Conservation (phyloP, 169 alveolate genomes). For the Amoebophrya sp. region DNA sequence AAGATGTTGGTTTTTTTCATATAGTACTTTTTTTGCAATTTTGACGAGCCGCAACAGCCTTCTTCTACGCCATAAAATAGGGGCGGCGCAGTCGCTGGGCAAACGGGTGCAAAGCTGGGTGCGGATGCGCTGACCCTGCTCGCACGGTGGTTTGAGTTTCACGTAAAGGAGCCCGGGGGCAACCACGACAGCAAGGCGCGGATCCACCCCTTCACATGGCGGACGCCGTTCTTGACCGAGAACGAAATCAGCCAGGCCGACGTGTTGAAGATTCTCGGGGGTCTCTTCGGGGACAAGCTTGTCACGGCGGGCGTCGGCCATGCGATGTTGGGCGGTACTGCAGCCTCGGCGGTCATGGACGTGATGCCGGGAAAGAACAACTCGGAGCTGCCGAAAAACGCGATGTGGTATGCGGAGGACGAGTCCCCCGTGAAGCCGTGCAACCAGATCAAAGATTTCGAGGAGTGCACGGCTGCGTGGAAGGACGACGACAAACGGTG, state of each 20-base stretch:
- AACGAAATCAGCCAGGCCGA: not conserved
- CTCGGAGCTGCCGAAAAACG: not conserved
- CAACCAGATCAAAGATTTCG: not conserved
- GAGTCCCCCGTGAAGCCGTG: not conserved
- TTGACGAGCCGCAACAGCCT: too few species aligned
- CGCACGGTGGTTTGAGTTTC: not conserved
- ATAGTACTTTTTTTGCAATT: too few species aligned
- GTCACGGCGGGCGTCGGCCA: not conserved
- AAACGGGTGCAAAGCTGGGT: not conserved
- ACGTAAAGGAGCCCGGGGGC: not conserved
- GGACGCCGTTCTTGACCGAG: not conserved
- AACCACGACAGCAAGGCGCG: not conserved
- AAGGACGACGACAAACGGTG: not conserved
- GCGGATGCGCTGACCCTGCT: not conserved
- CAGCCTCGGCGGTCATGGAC: not conserved
- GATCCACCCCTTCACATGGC: not conserved
- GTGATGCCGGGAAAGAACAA: not conserved
- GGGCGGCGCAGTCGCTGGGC: not conserved
- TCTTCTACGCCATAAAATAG: too few species aligned
- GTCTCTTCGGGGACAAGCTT: too few species aligned
- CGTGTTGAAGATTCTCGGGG: too few species aligned
- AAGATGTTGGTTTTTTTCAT: too few species aligned
- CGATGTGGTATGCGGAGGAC: not conserved
- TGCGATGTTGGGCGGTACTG: not conserved
- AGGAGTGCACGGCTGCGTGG: not conserved